phyloP scores from a whole-genome alignment of 495 filamentous ascomycete genomes.

The Clavariopsis aquatica region DNA sequence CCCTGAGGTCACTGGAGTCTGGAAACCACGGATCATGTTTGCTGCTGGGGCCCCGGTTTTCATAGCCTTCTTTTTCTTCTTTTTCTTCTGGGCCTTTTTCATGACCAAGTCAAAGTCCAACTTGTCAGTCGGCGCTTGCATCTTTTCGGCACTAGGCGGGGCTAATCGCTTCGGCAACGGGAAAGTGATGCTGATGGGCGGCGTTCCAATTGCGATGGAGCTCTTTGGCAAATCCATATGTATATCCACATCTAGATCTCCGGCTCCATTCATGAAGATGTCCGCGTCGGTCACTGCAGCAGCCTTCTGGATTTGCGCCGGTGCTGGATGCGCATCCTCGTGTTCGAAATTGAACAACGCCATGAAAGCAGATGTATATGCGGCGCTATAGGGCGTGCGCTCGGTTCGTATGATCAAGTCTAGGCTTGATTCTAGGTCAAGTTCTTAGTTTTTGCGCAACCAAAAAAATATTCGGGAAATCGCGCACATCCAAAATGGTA shows the following conservation, averaged over 20 bases:
- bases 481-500: slow-evolving; percentile 15
- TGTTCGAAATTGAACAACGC: slow-evolving; percentile 32
- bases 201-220: slow-evolving; percentile 12
- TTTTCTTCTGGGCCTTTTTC: slow-evolving; percentile 47
- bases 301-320: not conserved
- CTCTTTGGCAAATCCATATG: slow-evolving; percentile 21
- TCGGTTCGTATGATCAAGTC: slow-evolving; percentile 4
- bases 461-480: slow-evolving; percentile 5
- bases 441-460: slow-evolving; percentile 8
- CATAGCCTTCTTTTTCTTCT: slow-evolving; percentile 51
- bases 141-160: slow-evolving; percentile 10
- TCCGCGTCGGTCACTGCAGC: slow-evolving; percentile 2
- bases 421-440: slow-evolving; percentile 3
- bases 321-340: slow-evolving; percentile 20
- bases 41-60: slow-evolving; percentile 60
- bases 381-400: not conserved
- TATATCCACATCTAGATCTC: slow-evolving; percentile 35
- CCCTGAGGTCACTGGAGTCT: slow-evolving; percentile 78
- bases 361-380: slow-evolving; percentile 13
- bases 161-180: slow-evolving; percentile 31
- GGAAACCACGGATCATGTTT: slow-evolving; percentile 74
- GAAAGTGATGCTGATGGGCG: slow-evolving; percentile 36
- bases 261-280: slow-evolving; percentile 6
- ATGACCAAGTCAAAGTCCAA: slow-evolving; percentile 43
- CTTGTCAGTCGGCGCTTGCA: slow-evolving; percentile 28